phyloP scores from a whole-genome alignment of 768 basidiomycete genomes.

The Panaeolus cyanescens region DNA sequence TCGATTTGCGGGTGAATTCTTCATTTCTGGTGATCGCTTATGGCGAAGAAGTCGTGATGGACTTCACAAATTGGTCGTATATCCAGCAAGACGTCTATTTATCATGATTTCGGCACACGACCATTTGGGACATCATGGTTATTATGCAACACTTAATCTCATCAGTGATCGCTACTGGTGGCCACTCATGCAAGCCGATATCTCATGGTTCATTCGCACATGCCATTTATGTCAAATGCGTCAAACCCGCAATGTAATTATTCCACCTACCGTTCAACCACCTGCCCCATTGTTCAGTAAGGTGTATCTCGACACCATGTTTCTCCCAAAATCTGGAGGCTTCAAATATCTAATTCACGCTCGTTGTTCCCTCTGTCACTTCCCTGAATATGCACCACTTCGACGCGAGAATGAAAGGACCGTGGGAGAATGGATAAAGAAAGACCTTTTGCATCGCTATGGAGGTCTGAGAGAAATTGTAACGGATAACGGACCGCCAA shows the following conservation, averaged over 20 bases:
- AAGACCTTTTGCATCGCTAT: conserved; percentile 13
- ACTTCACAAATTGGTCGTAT: too few species aligned
- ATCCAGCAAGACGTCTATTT: too few species aligned
- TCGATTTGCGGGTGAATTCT: too few species aligned
- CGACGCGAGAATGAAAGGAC: conserved; percentile 11
- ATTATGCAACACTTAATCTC: conserved; percentile 15
- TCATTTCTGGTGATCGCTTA: too few species aligned
- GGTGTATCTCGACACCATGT: conserved; percentile 37
- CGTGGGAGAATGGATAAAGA: conserved; percentile 22
- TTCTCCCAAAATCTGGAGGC: conserved; percentile 24
- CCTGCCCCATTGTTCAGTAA: conserved; percentile 27
- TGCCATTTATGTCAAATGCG: conserved; percentile 34
- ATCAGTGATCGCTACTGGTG: conserved; percentile 30
- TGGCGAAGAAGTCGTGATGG: too few species aligned
- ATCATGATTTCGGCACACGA: too few species aligned
- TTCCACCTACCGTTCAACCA: conserved; percentile 26
- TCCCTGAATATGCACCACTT: conserved; percentile 7
- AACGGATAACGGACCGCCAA: conserved; percentile 31
- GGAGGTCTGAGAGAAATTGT: conserved; percentile 28
- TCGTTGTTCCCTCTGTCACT: conserved; percentile 15
- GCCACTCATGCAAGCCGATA: conserved; percentile 33
- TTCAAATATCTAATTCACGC: conserved; percentile 23
- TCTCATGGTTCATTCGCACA: conserved; percentile 30
- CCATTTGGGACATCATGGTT: too few species aligned
- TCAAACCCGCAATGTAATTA: conserved; percentile 17